A percentile compares a stretch with the other conserved stretches of the same genome.
Evolutionary conservation across 2,329 filamentous ascomycete genomes (phyloP).

Genomic region (Aureobasidium sp.): DNA sequence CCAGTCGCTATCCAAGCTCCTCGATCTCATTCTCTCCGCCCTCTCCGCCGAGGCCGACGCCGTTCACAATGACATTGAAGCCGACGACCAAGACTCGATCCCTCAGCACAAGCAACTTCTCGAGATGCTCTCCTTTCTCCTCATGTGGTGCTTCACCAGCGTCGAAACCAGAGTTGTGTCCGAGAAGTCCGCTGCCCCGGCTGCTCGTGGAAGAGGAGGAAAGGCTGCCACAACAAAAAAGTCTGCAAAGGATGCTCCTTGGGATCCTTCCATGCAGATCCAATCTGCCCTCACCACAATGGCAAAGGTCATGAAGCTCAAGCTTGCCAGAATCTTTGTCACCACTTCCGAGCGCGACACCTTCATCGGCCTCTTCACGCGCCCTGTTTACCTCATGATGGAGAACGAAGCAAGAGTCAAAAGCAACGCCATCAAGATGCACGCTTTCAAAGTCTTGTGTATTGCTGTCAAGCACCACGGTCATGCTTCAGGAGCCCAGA

Average conservation of each 20-base stretch:
- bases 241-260: constrained; percentile 62
- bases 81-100: constrained; percentile 75
- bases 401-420: constrained; percentile 93
- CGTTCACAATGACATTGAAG: constrained; percentile 78
- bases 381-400: constrained; percentile 86
- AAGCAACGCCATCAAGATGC: constrained; percentile 83
- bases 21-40: constrained; percentile 79
- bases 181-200: constrained; percentile 72
- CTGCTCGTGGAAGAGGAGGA: constrained; percentile 65
- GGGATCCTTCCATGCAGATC: constrained; percentile 85
- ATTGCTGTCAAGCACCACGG: constrained; percentile 97
- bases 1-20: constrained; percentile 81
- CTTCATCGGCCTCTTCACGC: constrained; percentile 84
- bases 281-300: constrained; percentile 86
- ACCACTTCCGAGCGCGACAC: constrained; percentile 96
- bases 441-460: constrained; percentile 93
- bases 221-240: constrained; percentile 69
- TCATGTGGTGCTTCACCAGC: constrained; percentile 93
- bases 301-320: constrained; percentile 91
- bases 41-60: constrained; percentile 67
- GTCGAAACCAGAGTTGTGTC: constrained; percentile 80
- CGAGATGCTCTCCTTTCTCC: constrained; percentile 86
- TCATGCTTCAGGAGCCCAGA: constrained; percentile 93
- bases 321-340: constrained; percentile 85
- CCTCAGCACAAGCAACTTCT: constrained; percentile 84